These are phyloP conservation scores for Colletotrichum navitas DNA, from an alignment of 2,329 filamentous ascomycete genomes.

Conservation along the genomic window DNA sequence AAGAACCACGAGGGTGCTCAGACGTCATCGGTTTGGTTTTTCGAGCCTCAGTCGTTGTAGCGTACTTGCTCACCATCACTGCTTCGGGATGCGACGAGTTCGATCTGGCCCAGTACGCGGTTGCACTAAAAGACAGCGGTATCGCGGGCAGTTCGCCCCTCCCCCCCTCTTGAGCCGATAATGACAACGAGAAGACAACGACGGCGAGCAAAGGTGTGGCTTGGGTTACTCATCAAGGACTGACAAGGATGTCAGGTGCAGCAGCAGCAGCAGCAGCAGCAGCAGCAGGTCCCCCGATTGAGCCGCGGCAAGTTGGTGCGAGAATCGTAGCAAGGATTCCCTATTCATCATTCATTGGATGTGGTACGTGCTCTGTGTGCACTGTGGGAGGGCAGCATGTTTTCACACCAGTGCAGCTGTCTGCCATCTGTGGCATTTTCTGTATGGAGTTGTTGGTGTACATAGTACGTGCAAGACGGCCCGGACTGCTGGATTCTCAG, in stretches of 20 bases:
- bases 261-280: constrained; percentile 12
- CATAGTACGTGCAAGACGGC: constrained; percentile 28
- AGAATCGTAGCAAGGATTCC: background rate
- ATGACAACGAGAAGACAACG: background rate
- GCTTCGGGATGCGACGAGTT: constrained; percentile 3
- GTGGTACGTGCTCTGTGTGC: constrained; percentile 36
- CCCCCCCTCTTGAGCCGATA: too few species aligned
- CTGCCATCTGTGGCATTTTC: constrained; percentile 25
- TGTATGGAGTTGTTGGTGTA: constrained; percentile 25
- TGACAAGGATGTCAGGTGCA: background rate
- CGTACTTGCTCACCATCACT: background rate
- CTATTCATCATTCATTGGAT: constrained; percentile 33
- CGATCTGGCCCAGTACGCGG: background rate
- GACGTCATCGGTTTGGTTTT: constrained; percentile 17
- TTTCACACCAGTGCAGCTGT: constrained; percentile 18
- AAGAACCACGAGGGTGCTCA: constrained; percentile 28
- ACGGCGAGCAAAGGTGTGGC: background rate
- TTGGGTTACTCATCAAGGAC: background rate
- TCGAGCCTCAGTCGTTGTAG: constrained; percentile 1
- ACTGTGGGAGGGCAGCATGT: constrained; percentile 24
- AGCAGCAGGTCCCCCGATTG: constrained; percentile 20
- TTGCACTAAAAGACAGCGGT: background rate
- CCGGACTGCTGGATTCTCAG: constrained; percentile 30
- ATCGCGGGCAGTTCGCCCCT: background rate
- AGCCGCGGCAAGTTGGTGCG: background rate